Evolutionary conservation across 805 yeast genomes (phyloP).

Genomic region (Saccharomyces eubayanus): DNA sequence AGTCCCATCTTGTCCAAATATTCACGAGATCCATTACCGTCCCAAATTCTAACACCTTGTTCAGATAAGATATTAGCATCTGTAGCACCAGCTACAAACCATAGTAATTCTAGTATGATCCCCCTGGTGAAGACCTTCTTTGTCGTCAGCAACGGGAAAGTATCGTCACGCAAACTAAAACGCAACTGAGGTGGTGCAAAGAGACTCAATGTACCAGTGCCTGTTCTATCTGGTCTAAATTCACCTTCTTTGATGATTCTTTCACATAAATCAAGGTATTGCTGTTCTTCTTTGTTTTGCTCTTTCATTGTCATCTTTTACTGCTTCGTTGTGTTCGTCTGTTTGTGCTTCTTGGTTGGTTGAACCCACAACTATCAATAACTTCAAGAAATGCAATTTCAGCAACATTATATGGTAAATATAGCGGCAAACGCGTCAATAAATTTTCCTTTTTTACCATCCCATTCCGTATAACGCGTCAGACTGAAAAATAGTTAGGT

Average conservation of each 20-base stretch:
- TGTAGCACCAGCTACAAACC: constrained; percentile 89
- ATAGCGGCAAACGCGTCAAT: background rate
- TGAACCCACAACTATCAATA: background rate
- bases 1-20: constrained; percentile 80
- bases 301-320: background rate
- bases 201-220: constrained; percentile 85
- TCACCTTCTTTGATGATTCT: constrained; percentile 80
- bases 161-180: constrained; percentile 61
- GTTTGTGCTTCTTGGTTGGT: background rate
- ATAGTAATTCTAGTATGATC: constrained; percentile 77
- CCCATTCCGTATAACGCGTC: background rate
- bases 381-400: background rate
- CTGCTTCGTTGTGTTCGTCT: background rate
- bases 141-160: constrained; percentile 85
- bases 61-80: constrained; percentile 73
- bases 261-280: constrained; percentile 74
- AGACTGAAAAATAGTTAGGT: background rate
- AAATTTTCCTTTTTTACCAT: background rate
- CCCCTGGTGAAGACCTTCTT: constrained; percentile 87
- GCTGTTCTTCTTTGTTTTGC: constrained; percentile 54
- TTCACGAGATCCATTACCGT: constrained; percentile 94
- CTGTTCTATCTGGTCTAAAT: constrained; percentile 89
- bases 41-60: constrained; percentile 95
- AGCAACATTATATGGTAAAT: background rate
- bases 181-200: constrained; percentile 96